A percentile compares a stretch with the other conserved stretches of the same genome.
phyloP scores from a whole-genome alignment of 2,329 filamentous ascomycete species.

The Pseudopyricularia javanii region DNA sequence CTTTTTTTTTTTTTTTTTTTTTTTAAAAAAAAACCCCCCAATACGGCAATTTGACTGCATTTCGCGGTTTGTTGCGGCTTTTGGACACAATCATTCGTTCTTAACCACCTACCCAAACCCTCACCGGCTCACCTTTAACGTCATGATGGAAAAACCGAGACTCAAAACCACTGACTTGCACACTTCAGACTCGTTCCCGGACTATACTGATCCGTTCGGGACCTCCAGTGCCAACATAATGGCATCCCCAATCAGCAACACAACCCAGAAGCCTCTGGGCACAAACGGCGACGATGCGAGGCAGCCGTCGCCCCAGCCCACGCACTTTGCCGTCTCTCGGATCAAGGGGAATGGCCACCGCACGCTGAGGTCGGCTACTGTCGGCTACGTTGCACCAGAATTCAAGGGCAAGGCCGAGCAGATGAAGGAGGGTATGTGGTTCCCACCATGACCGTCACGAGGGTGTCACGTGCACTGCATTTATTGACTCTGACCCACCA shows the following conservation, averaged over 20 bases:
- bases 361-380: slow-evolving; percentile 74
- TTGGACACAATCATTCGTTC: too few relatives aligned
- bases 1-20: too few relatives aligned
- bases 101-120: too few relatives aligned
- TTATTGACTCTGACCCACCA: slow-evolving; percentile 7
- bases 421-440: slow-evolving; percentile 60
- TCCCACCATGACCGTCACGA: background rate
- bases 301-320: slow-evolving; percentile 76
- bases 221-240: slow-evolving; percentile 17
- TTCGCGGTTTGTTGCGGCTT: too few relatives aligned
- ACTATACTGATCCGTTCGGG: slow-evolving; percentile 18
- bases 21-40: too few relatives aligned
- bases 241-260: slow-evolving; percentile 11
- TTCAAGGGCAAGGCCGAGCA: slow-evolving; percentile 89
- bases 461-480: background rate
- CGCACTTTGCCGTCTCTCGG: slow-evolving; percentile 63
- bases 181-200: slow-evolving; percentile 15
- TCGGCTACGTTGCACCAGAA: slow-evolving; percentile 87
- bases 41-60: too few relatives aligned
- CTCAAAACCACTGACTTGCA: slow-evolving; percentile 18
- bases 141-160: slow-evolving; percentile 12
- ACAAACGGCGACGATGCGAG: slow-evolving; percentile 27
- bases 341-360: slow-evolving; percentile 51
- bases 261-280: slow-evolving; percentile 15
- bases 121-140: too few relatives aligned